phyloP scores from a whole-genome alignment of 2,329 filamentous ascomycete genomes.

The Sclerotinia spermophila region DNA sequence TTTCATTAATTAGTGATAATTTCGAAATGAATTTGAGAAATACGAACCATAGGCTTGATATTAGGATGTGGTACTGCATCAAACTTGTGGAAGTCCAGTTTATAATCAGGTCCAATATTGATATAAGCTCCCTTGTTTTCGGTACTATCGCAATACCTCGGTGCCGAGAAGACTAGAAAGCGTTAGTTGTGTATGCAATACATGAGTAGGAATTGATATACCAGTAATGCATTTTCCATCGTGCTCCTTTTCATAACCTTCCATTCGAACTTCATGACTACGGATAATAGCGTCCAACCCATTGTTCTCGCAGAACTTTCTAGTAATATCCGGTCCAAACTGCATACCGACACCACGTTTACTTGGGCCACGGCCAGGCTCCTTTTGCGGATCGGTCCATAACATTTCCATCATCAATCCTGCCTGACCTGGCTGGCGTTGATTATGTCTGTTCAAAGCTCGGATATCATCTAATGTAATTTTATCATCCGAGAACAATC shows the following conservation, averaged over 20 bases:
- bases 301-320: slow-evolving; percentile 94
- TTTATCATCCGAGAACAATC: slow-evolving; percentile 93
- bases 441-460: slow-evolving; percentile 84
- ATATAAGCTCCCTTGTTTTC: slow-evolving; percentile 99
- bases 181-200: not conserved
- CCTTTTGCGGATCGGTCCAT: slow-evolving; percentile 92
- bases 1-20: slow-evolving; percentile 21
- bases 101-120: slow-evolving; percentile 88
- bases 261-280: slow-evolving; percentile 97
- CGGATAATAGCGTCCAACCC: slow-evolving; percentile 91
- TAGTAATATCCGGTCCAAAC: slow-evolving; percentile 94
- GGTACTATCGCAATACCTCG: slow-evolving; percentile 95
- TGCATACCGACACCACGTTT: slow-evolving; percentile 96
- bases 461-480: slow-evolving; percentile 89
- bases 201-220: slow-evolving; percentile 41
- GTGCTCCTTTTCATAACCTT: slow-evolving; percentile 98
- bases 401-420: slow-evolving; percentile 99
- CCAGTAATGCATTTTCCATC: slow-evolving; percentile 91
- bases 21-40: not conserved
- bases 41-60: slow-evolving; percentile 81
- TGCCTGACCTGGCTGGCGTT: slow-evolving; percentile 86
- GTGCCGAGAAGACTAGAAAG: slow-evolving; percentile 81
- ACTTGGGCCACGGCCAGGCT: slow-evolving; percentile 83
- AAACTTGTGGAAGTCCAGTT: slow-evolving; percentile 89
- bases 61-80: slow-evolving; percentile 95